These are phyloP conservation scores for Ambrosiella beaveri DNA, from an alignment of 2,329 filamentous ascomycete genomes.

Conservation along the genomic window DNA sequence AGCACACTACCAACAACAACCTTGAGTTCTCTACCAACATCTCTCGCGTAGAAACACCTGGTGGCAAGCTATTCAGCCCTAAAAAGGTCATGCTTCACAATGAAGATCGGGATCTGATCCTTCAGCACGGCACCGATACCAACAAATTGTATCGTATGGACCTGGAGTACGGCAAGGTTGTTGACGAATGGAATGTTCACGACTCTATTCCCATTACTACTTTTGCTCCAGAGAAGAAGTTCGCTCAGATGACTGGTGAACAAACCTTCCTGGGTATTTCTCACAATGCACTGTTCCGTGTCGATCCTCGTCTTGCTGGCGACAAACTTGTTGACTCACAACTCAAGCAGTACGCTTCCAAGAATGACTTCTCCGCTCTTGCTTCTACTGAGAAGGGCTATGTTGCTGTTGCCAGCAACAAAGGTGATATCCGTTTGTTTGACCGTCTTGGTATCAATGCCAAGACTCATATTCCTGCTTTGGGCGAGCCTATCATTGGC, in stretches of 20 bases:
- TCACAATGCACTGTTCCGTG: slow-evolving; percentile 77
- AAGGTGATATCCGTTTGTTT: slow-evolving; percentile 92
- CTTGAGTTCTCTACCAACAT: slow-evolving; percentile 95
- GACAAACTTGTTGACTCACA: slow-evolving; percentile 86
- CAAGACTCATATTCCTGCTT: slow-evolving; percentile 88
- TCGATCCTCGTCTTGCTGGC: slow-evolving; percentile 78
- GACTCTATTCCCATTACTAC: slow-evolving; percentile 86
- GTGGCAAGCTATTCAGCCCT: slow-evolving; percentile 74
- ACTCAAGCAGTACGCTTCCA: slow-evolving; percentile 88
- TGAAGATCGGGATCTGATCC: slow-evolving; percentile 74
- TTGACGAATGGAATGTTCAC: slow-evolving; percentile 97
- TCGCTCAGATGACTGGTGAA: slow-evolving; percentile 88
- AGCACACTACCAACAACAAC: slow-evolving; percentile 81
- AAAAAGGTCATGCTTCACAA: slow-evolving; percentile 95
- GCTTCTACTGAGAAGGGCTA: slow-evolving; percentile 94
- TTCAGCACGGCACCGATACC: slow-evolving; percentile 68
- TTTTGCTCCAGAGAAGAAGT: slow-evolving; percentile 94
- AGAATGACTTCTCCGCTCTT: slow-evolving; percentile 91
- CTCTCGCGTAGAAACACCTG: slow-evolving; percentile 80
- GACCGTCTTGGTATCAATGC: slow-evolving; percentile 92
- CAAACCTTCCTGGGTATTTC: slow-evolving; percentile 92
- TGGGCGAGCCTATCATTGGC: slow-evolving; percentile 87
- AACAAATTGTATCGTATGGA: slow-evolving; percentile 96
- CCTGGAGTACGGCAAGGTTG: slow-evolving; percentile 90
- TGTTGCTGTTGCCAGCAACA: slow-evolving; percentile 91